Evolutionary conservation across 495 filamentous ascomycete species (phyloP).

Genomic region (Penicillium atrosanguineum): DNA sequence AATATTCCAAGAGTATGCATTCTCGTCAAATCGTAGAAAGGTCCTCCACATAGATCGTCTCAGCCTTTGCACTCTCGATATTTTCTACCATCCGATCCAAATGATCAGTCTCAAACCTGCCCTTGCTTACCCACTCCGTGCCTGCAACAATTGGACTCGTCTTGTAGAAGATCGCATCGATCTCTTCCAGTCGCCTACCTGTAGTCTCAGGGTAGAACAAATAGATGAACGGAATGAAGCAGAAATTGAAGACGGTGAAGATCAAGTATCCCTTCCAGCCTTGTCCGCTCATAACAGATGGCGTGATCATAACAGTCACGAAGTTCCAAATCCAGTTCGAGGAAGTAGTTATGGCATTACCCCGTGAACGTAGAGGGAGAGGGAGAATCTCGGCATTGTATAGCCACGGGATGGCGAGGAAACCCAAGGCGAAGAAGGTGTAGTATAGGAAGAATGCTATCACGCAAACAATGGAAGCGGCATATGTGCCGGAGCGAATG

Average conservation of each 20-base stretch:
- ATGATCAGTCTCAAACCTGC: constrained; percentile 6
- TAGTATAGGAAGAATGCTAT: no score
- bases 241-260: constrained; percentile 48
- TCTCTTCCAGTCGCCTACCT: constrained; percentile 4
- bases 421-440: no score
- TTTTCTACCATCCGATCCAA: constrained; percentile 1
- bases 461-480: no score
- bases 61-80: constrained; percentile 2
- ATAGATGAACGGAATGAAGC: constrained; percentile 9
- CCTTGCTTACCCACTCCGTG: constrained; percentile 6
- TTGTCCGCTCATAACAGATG: no score
- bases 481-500: no score
- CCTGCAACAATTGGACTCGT: constrained; percentile 4
- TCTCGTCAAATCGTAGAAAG: not conserved
- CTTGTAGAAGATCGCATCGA: constrained; percentile 10
- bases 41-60: not conserved
- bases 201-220: constrained; percentile 9
- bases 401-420: no score
- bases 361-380: no score
- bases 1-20: no score
- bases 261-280: constrained; percentile 71
- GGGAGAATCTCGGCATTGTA: no score
- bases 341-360: no score
- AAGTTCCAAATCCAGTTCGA: no score
- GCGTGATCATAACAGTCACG: no score